These are phyloP conservation scores for Colletotrichum destructivum DNA, from an alignment of 2,329 filamentous ascomycete species.

Conservation along the genomic window DNA sequence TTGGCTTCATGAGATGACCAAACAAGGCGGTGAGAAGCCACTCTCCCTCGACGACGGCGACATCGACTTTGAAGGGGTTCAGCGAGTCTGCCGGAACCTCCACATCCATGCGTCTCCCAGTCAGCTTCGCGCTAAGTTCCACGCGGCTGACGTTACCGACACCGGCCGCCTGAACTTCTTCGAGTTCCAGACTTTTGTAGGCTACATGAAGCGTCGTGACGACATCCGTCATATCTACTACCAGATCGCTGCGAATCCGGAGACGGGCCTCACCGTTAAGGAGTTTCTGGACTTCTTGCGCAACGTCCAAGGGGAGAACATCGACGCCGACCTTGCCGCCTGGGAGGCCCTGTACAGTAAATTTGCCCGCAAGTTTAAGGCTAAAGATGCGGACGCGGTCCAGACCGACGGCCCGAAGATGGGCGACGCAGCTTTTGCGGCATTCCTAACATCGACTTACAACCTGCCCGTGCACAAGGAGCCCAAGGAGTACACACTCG, in stretches of 20 bases:
- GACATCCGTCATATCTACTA: conserved; percentile 85
- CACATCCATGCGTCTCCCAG: conserved; percentile 91
- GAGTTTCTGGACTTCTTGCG: conserved; percentile 85
- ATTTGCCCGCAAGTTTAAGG: conserved; percentile 73
- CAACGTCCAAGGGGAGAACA: conserved; percentile 81
- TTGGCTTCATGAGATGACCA: conserved; percentile 88
- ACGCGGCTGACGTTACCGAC: conserved; percentile 76
- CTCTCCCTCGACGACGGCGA: conserved; percentile 73
- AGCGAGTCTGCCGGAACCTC: conserved; percentile 87
- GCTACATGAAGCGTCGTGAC: conserved; percentile 84
- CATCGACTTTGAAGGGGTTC: conserved; percentile 84
- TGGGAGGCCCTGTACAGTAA: conserved; percentile 84
- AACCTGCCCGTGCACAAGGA: conserved; percentile 78
- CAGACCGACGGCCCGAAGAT: conserved; percentile 65
- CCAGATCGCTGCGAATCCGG: conserved; percentile 69
- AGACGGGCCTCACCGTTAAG: conserved; percentile 76
- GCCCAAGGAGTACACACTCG: conserved; percentile 75
- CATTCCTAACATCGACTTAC: conserved; percentile 81
- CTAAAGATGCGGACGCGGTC: conserved; percentile 60
- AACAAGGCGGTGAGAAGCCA: conserved; percentile 66
- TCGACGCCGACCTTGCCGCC: conserved; percentile 73
- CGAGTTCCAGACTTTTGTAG: conserved; percentile 89
- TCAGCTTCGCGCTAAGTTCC: conserved; percentile 82
- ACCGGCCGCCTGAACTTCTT: conserved; percentile 80
- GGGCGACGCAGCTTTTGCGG: conserved; percentile 83